Evolutionary conservation across 495 filamentous ascomycete genomes (phyloP).

Genomic region (Daldinia childiae): DNA sequence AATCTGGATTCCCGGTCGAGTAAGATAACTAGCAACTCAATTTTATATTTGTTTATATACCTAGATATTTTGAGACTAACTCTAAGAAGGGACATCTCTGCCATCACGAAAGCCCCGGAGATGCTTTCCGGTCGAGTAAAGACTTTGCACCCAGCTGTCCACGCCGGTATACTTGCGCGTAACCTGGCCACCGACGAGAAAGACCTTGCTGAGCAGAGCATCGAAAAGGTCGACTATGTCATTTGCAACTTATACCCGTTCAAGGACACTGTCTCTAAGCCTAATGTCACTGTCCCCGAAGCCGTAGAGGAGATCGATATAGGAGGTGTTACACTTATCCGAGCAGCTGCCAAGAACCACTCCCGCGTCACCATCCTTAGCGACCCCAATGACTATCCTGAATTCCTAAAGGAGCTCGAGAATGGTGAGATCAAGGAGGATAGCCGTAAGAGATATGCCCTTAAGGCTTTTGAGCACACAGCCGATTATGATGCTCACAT

Average conservation of each 20-base stretch:
- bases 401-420: constrained; percentile 90
- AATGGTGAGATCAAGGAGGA: constrained; percentile 84
- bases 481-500: constrained; percentile 96
- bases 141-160: constrained; percentile 94
- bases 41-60: neutral
- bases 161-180: constrained; percentile 91
- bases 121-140: constrained; percentile 97
- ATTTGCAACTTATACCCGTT: constrained; percentile 99
- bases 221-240: constrained; percentile 96
- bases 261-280: constrained; percentile 95
- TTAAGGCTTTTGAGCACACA: constrained; percentile 99
- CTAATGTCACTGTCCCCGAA: constrained; percentile 94
- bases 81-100: constrained; percentile 82
- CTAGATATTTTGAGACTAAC: constrained; percentile 20
- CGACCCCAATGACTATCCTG: constrained; percentile 90
- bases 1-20: constrained; percentile 94
- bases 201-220: constrained; percentile 95
- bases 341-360: constrained; percentile 98
- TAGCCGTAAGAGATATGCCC: constrained; percentile 84
- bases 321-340: constrained; percentile 93
- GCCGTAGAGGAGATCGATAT: constrained; percentile 99
- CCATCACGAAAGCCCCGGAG: constrained; percentile 98
- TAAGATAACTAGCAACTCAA: constrained; percentile 55
- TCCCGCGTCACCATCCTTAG: constrained; percentile 92
- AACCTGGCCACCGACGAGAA: constrained; percentile 93